Base-by-base conservation (phyloP, 2,329 filamentous ascomycete species). In the Colletotrichum lini region DNA sequence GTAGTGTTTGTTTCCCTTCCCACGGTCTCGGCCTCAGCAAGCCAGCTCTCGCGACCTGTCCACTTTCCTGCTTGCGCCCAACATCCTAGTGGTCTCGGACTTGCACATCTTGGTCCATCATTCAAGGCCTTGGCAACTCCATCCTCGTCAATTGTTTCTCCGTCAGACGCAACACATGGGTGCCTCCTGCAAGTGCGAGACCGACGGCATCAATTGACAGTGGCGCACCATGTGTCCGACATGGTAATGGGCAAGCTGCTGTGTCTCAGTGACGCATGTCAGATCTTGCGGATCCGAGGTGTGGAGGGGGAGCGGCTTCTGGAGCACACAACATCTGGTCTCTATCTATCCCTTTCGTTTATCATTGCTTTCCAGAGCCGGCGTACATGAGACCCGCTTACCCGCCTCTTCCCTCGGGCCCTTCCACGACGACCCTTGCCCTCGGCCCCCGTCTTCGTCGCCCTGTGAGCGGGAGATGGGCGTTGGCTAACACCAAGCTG, bases 221-320 rank as follows among this genome's bases (percentile, higher is more conserved):
- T 64, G 15, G 21, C 35, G 35, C 54, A 52, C 38, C 38, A 45
- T 35, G 49, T 50, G 30, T 42, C 26, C 40, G 47, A 47, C 53
- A 44, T 18, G 50, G 50, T 26, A 45, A 57, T 21, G 16, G 38
- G n/a, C n/a, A 53, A 38, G 65, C 65, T 64, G 65, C 38, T 26
- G 65, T 72, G 69, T 72, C 65, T 72, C 35, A 60, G 65, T 63
- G 52, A 64, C 40, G 53, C 65, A 59, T 26, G 59, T 54, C 30
- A 49, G 56, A 59, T 59, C 50, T 69, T 54, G 66, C 58, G 65
- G 58, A 35, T 35, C 49, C 53, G 45, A 54, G 40, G 59, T 59
- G 38, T 47, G 26, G 26, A 49, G 35, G 54, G 60, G 40, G 23
- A 26, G 42, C 8, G 35, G n/a, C 38, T 16, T 53, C 3, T 44